phyloP scores from a whole-genome alignment of 2,329 filamentous ascomycete species.

The Ceratocystis alfenasii region DNA sequence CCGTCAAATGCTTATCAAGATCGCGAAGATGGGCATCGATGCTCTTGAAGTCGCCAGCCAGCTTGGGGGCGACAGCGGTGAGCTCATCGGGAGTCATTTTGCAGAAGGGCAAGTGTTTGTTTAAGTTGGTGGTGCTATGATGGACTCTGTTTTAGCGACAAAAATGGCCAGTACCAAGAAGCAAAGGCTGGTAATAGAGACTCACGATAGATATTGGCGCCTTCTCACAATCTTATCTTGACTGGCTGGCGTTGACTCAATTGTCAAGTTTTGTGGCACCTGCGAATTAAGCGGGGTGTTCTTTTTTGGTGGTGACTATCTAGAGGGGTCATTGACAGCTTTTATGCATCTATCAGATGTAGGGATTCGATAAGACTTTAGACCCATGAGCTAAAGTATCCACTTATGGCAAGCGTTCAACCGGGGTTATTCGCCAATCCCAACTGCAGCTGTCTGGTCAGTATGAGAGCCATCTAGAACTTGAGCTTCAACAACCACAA shows the following conservation, averaged over 20 bases:
- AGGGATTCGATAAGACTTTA: neutral
- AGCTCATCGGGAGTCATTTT: slow-evolving; percentile 49
- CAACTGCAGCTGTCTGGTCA: neutral
- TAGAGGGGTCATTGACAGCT: neutral
- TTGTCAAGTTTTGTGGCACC: slow-evolving; percentile 18
- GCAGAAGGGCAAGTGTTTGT: slow-evolving; percentile 2
- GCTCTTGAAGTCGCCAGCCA: slow-evolving; percentile 64
- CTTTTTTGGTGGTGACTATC: slow-evolving; percentile 5
- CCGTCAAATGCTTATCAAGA: slow-evolving; percentile 75
- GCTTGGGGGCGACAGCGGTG: slow-evolving; percentile 38
- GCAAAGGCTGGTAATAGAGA: neutral
- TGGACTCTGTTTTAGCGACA: slow-evolving; percentile 6
- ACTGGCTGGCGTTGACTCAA: slow-evolving; percentile 16
- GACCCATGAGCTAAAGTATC: neutral
- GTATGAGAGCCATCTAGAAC: neutral
- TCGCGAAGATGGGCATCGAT: slow-evolving; percentile 62
- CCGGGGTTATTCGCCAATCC: slow-evolving; percentile 9
- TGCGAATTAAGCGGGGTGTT: slow-evolving; percentile 14
- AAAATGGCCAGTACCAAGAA: neutral
- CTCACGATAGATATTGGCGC: neutral
- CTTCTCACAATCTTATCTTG: neutral
- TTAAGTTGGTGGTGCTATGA: neutral
- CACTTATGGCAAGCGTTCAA: neutral
- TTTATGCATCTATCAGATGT: slow-evolving; percentile 7
- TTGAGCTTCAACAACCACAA: neutral